Conservation (phyloP, 169 alveolate species). For the Nephromyces sp. region DNA sequence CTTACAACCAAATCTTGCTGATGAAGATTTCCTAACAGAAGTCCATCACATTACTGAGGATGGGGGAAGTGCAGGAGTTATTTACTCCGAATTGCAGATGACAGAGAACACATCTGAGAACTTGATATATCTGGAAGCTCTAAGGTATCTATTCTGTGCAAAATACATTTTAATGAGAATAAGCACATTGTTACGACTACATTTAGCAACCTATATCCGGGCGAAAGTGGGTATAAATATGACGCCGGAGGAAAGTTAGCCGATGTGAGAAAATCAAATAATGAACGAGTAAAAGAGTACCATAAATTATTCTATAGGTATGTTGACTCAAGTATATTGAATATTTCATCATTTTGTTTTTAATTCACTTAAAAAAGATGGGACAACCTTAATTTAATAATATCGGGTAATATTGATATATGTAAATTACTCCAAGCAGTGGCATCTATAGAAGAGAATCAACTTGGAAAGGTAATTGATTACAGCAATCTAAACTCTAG, state of each 20-base stretch:
- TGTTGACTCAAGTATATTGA: no score
- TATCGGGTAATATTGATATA: neutral
- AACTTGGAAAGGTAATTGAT: no score
- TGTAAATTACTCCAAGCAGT: neutral
- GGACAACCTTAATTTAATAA: conserved; percentile 9
- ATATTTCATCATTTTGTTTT: neutral
- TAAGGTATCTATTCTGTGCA: neutral
- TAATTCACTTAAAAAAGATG: neutral
- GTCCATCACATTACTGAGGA: conserved; percentile 54
- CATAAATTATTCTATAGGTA: neutral
- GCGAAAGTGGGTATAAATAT: conserved; percentile 30
- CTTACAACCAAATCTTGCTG: conserved; percentile 57
- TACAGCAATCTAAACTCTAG: no score
- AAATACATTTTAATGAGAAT: neutral
- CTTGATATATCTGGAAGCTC: conserved; percentile 3
- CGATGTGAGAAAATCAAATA: neutral
- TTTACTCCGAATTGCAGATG: conserved; percentile 40
- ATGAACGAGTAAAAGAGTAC: conserved; percentile 1
- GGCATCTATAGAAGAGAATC: neutral
- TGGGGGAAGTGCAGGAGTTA: conserved; percentile 52
- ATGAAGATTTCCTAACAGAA: conserved; percentile 61
- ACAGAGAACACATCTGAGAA: conserved; percentile 39
- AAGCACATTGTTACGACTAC: no score
- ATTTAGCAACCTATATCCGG: conserved; percentile 6
- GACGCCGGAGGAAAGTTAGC: conserved; percentile 18